These are phyloP conservation scores for Chaetoceros tenuissimus DNA, from an alignment of 108 stramenopile genomes.

Conservation along the genomic window DNA sequence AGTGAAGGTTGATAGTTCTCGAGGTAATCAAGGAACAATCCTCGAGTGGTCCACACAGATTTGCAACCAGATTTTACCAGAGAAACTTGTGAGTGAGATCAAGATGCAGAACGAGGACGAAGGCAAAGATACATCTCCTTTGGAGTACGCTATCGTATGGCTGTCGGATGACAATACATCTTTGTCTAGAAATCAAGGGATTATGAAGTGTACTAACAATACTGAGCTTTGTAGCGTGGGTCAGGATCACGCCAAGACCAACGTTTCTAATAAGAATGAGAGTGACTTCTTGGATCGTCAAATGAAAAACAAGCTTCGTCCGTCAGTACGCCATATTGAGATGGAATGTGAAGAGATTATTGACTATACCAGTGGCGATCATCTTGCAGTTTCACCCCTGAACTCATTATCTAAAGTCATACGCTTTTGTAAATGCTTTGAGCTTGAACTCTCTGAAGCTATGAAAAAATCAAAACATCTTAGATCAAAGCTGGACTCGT, in stretches of 20 bases:
- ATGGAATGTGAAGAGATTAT: not conserved
- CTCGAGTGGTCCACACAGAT: conserved; percentile 2
- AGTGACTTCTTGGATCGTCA: not conserved
- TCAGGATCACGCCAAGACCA: not conserved
- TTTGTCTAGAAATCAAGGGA: not conserved
- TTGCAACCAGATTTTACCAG: not conserved
- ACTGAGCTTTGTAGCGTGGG: not conserved
- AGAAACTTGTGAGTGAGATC: not conserved
- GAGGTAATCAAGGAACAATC: not conserved
- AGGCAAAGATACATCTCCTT: not conserved
- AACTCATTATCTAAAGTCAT: not conserved
- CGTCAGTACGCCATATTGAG: not conserved
- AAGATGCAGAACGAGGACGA: not conserved
- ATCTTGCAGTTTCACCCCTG: conserved; percentile 1
- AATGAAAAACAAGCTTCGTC: not conserved
- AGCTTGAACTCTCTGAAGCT: not conserved
- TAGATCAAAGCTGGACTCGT: not conserved
- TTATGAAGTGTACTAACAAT: no score
- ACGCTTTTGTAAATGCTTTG: conserved; percentile 2
- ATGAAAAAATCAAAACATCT: not conserved
- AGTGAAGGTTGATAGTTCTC: conserved; percentile 1
- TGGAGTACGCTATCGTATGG: not conserved
- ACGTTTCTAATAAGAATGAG: not conserved
- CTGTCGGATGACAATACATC: not conserved
- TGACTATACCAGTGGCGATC: conserved; percentile 2